Base-by-base conservation (phyloP, 1,284 basidiomycete genomes). In the Exsudoporus floridanus region DNA sequence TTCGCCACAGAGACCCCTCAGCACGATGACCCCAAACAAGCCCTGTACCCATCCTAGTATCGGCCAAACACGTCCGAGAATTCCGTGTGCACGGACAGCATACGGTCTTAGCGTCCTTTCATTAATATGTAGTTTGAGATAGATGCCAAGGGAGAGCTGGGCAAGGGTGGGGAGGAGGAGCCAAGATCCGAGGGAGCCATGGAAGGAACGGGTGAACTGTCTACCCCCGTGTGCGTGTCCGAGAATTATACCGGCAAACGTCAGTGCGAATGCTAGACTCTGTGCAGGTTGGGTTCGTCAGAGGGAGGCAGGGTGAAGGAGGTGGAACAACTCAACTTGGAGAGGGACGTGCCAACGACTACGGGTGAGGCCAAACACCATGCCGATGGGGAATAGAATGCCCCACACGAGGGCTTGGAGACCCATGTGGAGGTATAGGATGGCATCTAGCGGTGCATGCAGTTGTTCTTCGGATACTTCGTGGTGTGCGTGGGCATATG, bases 91-190 rank as follows among this genome's bases (percentile, higher is more conserved):
- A 10, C 76, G 72, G 13, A 94, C 88, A 7, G 88, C 81, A 62
- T 80, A 88, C 0, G 90, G 89, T 23, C 94, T 80, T 10, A 94
- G 64, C 1, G 81, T 81, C 56, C 78, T 76, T 71, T 98, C 92
- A 57, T 94, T 80, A 19, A 98, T 85, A 70, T 98, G 96, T 5
- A 96, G 75, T 72, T 96, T 98, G 57, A 98, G 85, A 71, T 97
- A 98, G 53, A 94, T 79, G 7, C 95, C 95, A 46, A 92, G 75
- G 16, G 68, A 65, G 8, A 89, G 76, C 72, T 98, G 95, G 2
- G 76, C 64, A 16, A 79, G 62, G 39, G 94, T 82, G 3, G 89
- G 83, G 34, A 83, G 52, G 56, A 88, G 74, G 42, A 94, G 74
- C 60, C 92, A 79, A 47, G 81, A 84, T 14, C 86, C 89, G 60